Percentiles rank a stretch among this genome's conserved stretches.
phyloP scores from a whole-genome alignment of 2,329 filamentous ascomycete genomes.

The Xylariaceae sp. region DNA sequence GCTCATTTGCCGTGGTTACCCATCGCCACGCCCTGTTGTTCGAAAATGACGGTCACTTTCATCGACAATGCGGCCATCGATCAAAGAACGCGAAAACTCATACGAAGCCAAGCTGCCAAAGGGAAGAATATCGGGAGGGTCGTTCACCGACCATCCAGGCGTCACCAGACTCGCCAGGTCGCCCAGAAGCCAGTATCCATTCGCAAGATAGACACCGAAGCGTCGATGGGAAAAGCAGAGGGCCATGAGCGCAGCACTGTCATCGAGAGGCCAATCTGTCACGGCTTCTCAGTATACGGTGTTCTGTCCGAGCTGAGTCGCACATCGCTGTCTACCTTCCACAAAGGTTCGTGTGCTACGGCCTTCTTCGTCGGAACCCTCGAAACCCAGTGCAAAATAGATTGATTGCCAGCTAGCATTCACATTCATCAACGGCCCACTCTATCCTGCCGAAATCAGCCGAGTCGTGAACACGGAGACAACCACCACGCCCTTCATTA shows the following conservation, averaged over 20 bases:
- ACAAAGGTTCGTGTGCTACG: neutral
- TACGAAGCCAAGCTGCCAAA: constrained; percentile 17
- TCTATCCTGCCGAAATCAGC: constrained; percentile 5
- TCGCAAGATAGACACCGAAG: neutral
- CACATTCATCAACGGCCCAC: constrained; percentile 2
- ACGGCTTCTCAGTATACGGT: neutral
- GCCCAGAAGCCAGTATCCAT: neutral
- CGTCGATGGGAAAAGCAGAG: neutral
- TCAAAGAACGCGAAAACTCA: constrained; percentile 12
- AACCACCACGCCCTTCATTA: constrained; percentile 17
- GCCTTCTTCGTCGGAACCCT: neutral
- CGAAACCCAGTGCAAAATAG: no score
- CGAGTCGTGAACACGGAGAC: constrained; percentile 2
- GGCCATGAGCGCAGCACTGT: neutral
- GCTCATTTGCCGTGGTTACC: no score
- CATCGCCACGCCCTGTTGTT: no score
- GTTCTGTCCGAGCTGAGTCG: neutral
- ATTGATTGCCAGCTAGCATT: constrained; percentile 2
- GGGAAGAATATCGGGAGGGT: constrained; percentile 15
- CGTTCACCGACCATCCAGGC: constrained; percentile 8
- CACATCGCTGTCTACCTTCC: neutral
- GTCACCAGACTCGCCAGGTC: neutral
- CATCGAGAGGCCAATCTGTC: neutral
- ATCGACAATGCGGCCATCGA: constrained; percentile 11
- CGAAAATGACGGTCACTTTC: constrained; percentile 13